Percentiles rank a stretch among this genome's conserved stretches.
Conservation (phyloP, 768 basidiomycete genomes). For the Amanita thiersii region DNA sequence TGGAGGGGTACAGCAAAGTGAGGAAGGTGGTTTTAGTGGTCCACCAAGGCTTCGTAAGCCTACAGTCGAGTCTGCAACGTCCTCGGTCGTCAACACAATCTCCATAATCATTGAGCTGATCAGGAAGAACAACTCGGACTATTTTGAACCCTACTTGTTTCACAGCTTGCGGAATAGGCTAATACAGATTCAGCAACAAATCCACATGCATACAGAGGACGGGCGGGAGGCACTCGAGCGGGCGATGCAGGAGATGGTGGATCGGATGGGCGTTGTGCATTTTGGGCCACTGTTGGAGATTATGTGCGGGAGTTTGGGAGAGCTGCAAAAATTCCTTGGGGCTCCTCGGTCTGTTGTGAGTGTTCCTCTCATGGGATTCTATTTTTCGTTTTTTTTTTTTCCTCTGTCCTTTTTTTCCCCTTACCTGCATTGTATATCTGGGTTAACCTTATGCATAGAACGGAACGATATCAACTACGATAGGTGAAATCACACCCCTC, state of each 20-base stretch:
- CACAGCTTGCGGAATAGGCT: constrained; percentile 88
- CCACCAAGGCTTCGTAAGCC: constrained; percentile 15
- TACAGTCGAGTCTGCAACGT: constrained; percentile 48
- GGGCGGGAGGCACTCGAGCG: constrained; percentile 59
- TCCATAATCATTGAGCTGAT: constrained; percentile 90
- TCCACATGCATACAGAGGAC: constrained; percentile 42
- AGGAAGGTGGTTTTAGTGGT: not conserved
- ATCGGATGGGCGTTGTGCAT: constrained; percentile 86
- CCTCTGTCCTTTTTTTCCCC: constrained; percentile 8
- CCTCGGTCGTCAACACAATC: constrained; percentile 81
- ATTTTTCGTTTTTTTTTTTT: constrained; percentile 1
- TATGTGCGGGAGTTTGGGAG: constrained; percentile 58
- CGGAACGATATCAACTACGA: constrained; percentile 62
- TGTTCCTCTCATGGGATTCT: constrained; percentile 9
- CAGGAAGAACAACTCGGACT: constrained; percentile 96
- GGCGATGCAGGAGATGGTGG: constrained; percentile 75
- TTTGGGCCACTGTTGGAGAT: constrained; percentile 74
- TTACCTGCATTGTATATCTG: not conserved
- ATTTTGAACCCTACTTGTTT: constrained; percentile 95
- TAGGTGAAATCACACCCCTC: constrained; percentile 70
- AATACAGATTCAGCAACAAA: constrained; percentile 77
- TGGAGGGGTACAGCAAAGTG: not conserved
- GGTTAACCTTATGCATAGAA: constrained; percentile 31
- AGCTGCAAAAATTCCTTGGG: constrained; percentile 62
- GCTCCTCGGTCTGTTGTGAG: constrained; percentile 74